These are phyloP conservation scores for Penicillium subrubescens DNA, from an alignment of 495 filamentous ascomycete species.

Conservation along the genomic window DNA sequence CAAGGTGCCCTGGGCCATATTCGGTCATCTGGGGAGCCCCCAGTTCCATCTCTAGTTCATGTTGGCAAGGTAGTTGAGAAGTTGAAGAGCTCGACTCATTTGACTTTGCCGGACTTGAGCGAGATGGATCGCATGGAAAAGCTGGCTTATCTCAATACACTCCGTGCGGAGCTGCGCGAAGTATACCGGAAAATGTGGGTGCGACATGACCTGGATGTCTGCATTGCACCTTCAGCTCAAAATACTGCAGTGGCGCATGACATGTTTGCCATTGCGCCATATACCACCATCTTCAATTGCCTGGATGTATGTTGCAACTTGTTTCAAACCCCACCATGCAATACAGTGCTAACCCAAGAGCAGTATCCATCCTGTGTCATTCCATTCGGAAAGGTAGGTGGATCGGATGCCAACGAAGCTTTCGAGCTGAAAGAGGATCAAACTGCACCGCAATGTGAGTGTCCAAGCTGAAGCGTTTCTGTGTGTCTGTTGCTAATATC, in stretches of 20 bases:
- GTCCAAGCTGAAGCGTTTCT: not conserved
- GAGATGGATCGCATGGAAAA: slow-evolving; percentile 19
- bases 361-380: slow-evolving; percentile 39
- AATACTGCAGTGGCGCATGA: slow-evolving; percentile 49
- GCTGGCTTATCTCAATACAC: slow-evolving; percentile 21
- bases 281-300: slow-evolving; percentile 46
- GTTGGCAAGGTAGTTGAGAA: slow-evolving; percentile 10
- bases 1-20: slow-evolving; percentile 16
- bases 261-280: slow-evolving; percentile 42
- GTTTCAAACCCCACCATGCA: not conserved
- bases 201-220: slow-evolving; percentile 40
- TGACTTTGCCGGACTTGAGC: slow-evolving; percentile 15
- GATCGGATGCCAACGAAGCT: slow-evolving; percentile 13
- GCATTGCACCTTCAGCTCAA: slow-evolving; percentile 43
- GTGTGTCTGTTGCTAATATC: not conserved
- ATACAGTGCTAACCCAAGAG: not conserved
- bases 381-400: slow-evolving; percentile 27
- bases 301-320: slow-evolving; percentile 41
- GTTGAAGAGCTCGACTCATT: not conserved
- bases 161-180: slow-evolving; percentile 21
- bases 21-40: slow-evolving; percentile 20
- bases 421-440: slow-evolving; percentile 18
- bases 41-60: slow-evolving; percentile 19
- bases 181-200: slow-evolving; percentile 37
- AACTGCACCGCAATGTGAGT: slow-evolving; percentile 20